phyloP scores from a whole-genome alignment of 352 stramenopile species.

The Globisporangium heterothallicum region DNA sequence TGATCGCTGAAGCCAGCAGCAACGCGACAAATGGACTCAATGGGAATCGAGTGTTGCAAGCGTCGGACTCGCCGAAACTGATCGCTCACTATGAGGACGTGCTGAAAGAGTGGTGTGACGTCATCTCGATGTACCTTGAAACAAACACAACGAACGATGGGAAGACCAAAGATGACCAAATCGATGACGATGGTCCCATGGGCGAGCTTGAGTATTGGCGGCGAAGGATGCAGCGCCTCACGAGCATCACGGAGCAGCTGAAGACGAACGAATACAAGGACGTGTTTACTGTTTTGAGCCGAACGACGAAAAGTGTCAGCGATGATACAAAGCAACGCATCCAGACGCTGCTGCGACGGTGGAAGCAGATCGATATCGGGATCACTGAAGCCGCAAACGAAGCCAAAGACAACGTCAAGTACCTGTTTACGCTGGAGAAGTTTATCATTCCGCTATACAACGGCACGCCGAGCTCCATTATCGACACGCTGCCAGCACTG shows the following conservation, averaged over 20 bases:
- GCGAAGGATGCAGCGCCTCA: conserved; percentile 95
- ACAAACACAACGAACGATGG: conserved; percentile 72
- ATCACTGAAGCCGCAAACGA: conserved; percentile 98
- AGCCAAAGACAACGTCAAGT: conserved; percentile 99
- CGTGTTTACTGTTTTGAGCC: conserved; percentile 90
- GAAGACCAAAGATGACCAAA: conserved; percentile 57
- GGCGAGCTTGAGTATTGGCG: conserved; percentile 97
- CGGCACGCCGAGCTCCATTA: conserved; percentile 95
- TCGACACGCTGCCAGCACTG: conserved; percentile 96
- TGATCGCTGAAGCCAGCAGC: conserved; percentile 52
- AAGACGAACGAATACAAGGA: conserved; percentile 96
- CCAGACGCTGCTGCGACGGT: conserved; percentile 91
- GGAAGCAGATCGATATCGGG: conserved; percentile 98
- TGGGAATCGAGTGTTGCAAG: conserved; percentile 53
- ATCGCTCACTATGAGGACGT: conserved; percentile 94
- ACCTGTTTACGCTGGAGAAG: conserved; percentile 97
- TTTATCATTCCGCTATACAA: conserved; percentile 90
- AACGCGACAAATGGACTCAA: conserved; percentile 32
- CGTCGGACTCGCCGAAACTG: conserved; percentile 84
- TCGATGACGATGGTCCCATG: conserved; percentile 91
- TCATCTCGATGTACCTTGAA: conserved; percentile 93
- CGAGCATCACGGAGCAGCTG: conserved; percentile 98
- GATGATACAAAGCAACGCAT: conserved; percentile 91
- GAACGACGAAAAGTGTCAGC: conserved; percentile 79
- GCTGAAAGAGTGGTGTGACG: conserved; percentile 96